Percentiles rank a stretch among this genome's conserved stretches.
Evolutionary conservation across 345 rosid genomes (phyloP).

Genomic region (Boechera divaricarpa): DNA sequence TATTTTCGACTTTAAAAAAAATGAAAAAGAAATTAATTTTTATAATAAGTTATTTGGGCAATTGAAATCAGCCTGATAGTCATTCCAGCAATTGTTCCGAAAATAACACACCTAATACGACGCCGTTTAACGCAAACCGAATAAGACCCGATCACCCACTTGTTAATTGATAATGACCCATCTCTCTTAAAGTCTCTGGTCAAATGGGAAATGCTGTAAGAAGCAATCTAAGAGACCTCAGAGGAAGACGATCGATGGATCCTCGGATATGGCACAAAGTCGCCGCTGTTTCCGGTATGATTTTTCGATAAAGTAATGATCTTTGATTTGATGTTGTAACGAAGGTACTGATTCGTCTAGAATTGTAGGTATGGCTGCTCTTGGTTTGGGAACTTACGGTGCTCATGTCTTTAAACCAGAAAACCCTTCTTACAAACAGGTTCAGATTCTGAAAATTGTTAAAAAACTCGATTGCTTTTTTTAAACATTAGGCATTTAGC

Average conservation of each 20-base stretch:
- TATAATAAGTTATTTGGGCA: too few relatives aligned
- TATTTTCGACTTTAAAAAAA: too few relatives aligned
- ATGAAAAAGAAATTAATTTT: too few relatives aligned
- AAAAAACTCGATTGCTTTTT: not conserved
- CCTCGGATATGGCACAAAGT: constrained; percentile 84
- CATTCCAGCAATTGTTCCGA: too few relatives aligned
- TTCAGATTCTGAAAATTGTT: constrained; percentile 29
- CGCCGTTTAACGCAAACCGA: constrained; percentile 20
- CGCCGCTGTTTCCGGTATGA: constrained; percentile 80
- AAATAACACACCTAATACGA: not conserved
- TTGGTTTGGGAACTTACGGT: constrained; percentile 93
- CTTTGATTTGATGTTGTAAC: not conserved
- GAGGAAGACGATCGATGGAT: constrained; percentile 57
- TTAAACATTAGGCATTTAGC: not conserved
- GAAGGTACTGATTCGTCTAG: constrained; percentile 19
- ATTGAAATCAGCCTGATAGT: too few relatives aligned
- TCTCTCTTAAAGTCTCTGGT: constrained; percentile 7
- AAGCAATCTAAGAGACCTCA: constrained; percentile 36
- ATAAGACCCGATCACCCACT: constrained; percentile 29
- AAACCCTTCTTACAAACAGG: constrained; percentile 82
- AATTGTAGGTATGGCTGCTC: constrained; percentile 72
- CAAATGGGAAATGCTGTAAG: constrained; percentile 35
- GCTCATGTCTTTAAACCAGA: constrained; percentile 82
- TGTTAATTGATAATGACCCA: constrained; percentile 11
- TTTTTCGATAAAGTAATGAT: constrained; percentile 4